A percentile compares a stretch with the other conserved stretches of the same genome.
Evolutionary conservation across 169 alveolate species (phyloP).

Genomic region (Plasmodium berghei): DNA sequence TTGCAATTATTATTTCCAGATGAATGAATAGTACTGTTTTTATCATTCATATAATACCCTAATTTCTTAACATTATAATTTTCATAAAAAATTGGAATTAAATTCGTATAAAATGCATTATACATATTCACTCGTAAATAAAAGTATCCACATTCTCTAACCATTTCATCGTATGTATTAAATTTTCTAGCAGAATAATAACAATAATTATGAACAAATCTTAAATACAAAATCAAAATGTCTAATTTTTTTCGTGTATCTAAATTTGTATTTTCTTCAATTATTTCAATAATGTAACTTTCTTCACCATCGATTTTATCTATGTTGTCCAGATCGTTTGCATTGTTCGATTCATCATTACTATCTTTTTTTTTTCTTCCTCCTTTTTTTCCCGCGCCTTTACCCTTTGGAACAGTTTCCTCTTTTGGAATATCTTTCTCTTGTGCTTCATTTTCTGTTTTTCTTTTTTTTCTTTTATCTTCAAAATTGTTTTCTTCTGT

Average conservation of each 20-base stretch:
- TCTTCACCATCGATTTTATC: slow-evolving; percentile 10
- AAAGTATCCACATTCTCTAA: slow-evolving; percentile 74
- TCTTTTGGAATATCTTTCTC: background rate
- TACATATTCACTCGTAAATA: slow-evolving; percentile 50
- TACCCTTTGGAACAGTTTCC: background rate
- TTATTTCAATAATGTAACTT: slow-evolving; percentile 24
- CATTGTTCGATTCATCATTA: background rate
- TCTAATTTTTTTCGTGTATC: slow-evolving; percentile 29
- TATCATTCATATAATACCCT: background rate
- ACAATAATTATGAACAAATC: slow-evolving; percentile 73
- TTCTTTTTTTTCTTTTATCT: slow-evolving; percentile 18
- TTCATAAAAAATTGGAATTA: slow-evolving; percentile 66
- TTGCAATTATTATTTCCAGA: background rate
- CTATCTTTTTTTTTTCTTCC: background rate
- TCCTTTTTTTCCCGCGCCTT: too few species aligned
- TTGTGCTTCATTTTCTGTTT: slow-evolving; percentile 1
- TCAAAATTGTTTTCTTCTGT: slow-evolving; percentile 16
- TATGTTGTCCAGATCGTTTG: background rate
- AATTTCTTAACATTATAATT: slow-evolving; percentile 34
- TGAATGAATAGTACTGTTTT: background rate
- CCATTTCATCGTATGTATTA: slow-evolving; percentile 68
- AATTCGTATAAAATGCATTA: slow-evolving; percentile 18
- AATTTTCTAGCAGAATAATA: slow-evolving; percentile 70
- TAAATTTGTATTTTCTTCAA: slow-evolving; percentile 31
- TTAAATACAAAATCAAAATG: slow-evolving; percentile 34